Base-by-base conservation (phyloP, 2,329 filamentous ascomycete species). In the Cladosporium phlei region DNA sequence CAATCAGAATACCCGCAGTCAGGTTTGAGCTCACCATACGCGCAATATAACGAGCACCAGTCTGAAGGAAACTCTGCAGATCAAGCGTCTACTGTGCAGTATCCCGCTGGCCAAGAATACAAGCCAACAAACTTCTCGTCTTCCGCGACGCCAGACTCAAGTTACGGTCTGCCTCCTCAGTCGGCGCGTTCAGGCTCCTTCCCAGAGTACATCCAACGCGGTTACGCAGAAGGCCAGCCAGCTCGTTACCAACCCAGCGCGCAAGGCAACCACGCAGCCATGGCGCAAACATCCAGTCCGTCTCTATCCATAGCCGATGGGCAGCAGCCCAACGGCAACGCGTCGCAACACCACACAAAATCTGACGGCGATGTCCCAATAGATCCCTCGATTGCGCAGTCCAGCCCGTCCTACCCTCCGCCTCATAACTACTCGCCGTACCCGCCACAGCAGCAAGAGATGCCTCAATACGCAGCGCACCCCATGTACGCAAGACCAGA, bases 281-380 rank as follows among this genome's bases (percentile, higher is more conserved):
- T 96, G 90, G 88, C 90, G 82, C 89, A 95, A 88, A 82, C 88
- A 85, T 88, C 88, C 85, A 95, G 90, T 95, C 87, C 88, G 89
- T 95, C 88, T 74, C 80, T 88, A 78, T 79, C 85, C 82, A 76
- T 87, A 76, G 79, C 83, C 79, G 86, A 89, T 88, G 86, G 76
- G 69, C 75, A 76, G 79, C 82, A 86, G 83, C 84, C 83, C 75
- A 78, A 80, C 74, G 76, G 79, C 50, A 56, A 61, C 55, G 55
- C 57, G 54, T 50, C 55, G 47, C 37, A 48, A 37, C 63, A 66
- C 59, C 77, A 81, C 78, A 79, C 84, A 74, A 90, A 88, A 73
- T 94, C 90, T 95, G 87, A 95, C 88, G 80, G 79, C 80, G 85
- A 88, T 83, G 82, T 94, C 77, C 88, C 88, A 85, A 90, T 95